Evolutionary conservation across 805 yeast genomes (phyloP), one percentile per base, ranked within the genome.

Genomic region (Scheffersomyces coipomensis): DNA sequence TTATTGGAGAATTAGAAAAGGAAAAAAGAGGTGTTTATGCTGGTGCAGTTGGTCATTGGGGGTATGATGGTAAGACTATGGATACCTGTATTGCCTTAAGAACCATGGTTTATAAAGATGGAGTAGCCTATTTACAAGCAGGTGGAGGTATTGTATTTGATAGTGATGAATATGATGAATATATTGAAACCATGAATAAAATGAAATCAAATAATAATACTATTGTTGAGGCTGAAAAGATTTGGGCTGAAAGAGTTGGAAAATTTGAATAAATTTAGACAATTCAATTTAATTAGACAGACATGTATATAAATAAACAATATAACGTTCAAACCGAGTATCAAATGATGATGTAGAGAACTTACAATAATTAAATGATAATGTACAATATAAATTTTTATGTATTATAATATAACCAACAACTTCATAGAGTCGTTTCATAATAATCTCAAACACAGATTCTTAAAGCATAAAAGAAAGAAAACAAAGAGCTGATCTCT

Each of bases 111-210:
- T 84, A 78, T 58, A 93, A 93, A 58, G 88, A 91, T 50, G 91
- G 90, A 19, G 72, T 78, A 37, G 97, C 97, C 0, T 91, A 89
- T 55, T 72, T 93, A 51, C 99, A 93, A 71, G 98, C 99, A 2
- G 99, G 99, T 48, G 99, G 99, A 40, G 99, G 99, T 43, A 93
- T 93, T 59, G 99, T 93, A 18, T 83, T 73, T 60, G 99, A 93
- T 60, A 85, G 95, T 47, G 97, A 93, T 60, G 96, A 95, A 40
- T 81, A 83, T 53, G 99, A 91, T 46, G 99, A 93, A 68, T 93
- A 89, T 62, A 71, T 89, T 34, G 99, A 93, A 70, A 93, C 98
- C 1, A 83, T 93, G 85, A 93, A 93, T 73, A 93, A 93, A 71
- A 89, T 93, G 96, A 81, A 76, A 68, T 95, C 98, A 40, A 93